Base-by-base conservation (phyloP, 1,284 basidiomycete species). In the Sphagnurus paluster region DNA sequence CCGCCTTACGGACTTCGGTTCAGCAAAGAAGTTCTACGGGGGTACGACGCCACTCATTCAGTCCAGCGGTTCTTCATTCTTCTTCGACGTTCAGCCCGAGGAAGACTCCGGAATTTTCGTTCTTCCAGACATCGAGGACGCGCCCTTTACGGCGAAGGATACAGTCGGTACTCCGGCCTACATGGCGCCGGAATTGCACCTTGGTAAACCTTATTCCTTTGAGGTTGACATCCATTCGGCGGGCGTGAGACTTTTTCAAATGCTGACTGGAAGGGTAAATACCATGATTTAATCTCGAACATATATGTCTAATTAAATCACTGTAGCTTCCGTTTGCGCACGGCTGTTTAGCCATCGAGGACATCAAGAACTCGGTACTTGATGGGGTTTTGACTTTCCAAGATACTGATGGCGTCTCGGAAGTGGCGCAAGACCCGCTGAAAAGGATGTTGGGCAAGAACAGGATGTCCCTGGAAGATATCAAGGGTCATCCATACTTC, bases 1-100 rank as follows among this genome's bases (percentile, higher is more conserved):
- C 19, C 48, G 53, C 6, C 43, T 64, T 7, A 52, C 54, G 1
- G 61, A 59, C 39, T 58, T 62, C 42, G 57, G 61, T 0, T 34
- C 54, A 5, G 46, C 61, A 2, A 56, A 46, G 17, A 37, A 30
- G 14, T 54, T 61, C 26, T 41, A 53, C 17, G 20, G 33, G 10
- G 28, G 37, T 11, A 13, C 32, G 10, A 19, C 39, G 9, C n/a
- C 34, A n/a, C n/a, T n/a, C n/a, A n/a, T n/a, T n/a, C n/a, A n/a
- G n/a, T n/a, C n/a, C n/a, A n/a, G n/a, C n/a, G n/a, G n/a, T n/a
- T n/a, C n/a, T n/a, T 29, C 25, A 2, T 16, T 54, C 14, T 26
- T 33, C 25, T 53, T 56, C 21, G 37, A 29, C 2, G 50, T 39
- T 5, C 44, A 51, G 8, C 44, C 46, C 1, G 23, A 26, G 11